A percentile compares a stretch with the other conserved stretches of the same genome.
Evolutionary conservation across 208 protist species (phyloP).

Genomic region (Trypanosomatidae sp.): DNA sequence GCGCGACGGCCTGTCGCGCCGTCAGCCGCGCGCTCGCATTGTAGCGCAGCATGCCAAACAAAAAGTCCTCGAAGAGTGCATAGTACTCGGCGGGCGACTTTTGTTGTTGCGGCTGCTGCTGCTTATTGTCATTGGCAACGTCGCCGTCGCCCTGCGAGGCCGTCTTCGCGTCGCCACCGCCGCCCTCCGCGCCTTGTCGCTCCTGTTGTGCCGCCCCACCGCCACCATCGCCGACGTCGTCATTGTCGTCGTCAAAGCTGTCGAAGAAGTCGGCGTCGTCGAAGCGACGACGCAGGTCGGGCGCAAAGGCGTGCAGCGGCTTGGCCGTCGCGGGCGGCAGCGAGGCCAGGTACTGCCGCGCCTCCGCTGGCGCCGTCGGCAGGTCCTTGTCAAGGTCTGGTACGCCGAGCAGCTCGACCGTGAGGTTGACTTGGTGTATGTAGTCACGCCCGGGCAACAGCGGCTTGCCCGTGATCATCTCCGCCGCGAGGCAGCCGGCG

Average conservation of each 20-base stretch:
- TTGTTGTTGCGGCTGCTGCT: not conserved
- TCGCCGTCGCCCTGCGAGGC: too few relatives aligned
- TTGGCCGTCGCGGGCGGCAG: constrained; percentile 29
- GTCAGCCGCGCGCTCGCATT: constrained; percentile 88
- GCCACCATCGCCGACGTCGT: constrained; percentile 1
- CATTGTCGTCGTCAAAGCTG: constrained; percentile 18
- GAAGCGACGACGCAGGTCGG: constrained; percentile 27
- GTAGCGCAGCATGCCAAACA: constrained; percentile 86
- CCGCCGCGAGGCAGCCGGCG: constrained; percentile 92
- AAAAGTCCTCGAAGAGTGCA: constrained; percentile 70
- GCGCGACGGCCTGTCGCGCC: constrained; percentile 86
- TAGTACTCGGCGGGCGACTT: constrained; percentile 21
- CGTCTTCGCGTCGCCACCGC: too few relatives aligned
- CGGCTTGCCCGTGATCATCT: constrained; percentile 85
- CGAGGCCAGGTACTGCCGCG: constrained; percentile 42
- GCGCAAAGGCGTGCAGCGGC: constrained; percentile 31
- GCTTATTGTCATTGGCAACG: constrained; percentile 1
- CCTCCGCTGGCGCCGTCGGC: constrained; percentile 41
- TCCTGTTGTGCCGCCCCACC: not conserved
- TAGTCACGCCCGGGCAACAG: constrained; percentile 81
- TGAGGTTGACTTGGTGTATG: constrained; percentile 79
- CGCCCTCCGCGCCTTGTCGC: too few relatives aligned
- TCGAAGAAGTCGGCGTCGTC: constrained; percentile 30
- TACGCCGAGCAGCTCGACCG: constrained; percentile 50
- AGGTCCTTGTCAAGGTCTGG: constrained; percentile 70